Percentiles rank a stretch among this genome's conserved stretches.
Evolutionary conservation across 768 basidiomycete genomes (phyloP).

Genomic region (Phanerochaete carnosa): DNA sequence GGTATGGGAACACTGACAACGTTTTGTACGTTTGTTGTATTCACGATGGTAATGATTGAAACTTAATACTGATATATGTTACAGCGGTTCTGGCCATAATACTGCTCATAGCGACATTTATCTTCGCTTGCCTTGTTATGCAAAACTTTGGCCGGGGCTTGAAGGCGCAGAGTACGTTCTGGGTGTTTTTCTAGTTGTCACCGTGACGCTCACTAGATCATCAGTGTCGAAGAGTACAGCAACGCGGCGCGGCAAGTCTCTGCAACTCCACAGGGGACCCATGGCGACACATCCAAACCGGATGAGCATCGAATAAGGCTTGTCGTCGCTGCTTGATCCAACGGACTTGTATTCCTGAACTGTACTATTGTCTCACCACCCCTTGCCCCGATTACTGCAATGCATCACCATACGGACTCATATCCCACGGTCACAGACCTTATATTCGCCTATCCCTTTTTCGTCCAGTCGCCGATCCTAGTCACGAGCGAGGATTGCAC

Average conservation of each 20-base stretch:
- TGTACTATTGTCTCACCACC: slow-evolving; percentile 17
- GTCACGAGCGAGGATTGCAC: background rate
- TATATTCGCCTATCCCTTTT: slow-evolving; percentile 11
- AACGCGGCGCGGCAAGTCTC: slow-evolving; percentile 41
- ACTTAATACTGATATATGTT: background rate
- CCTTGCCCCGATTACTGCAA: background rate
- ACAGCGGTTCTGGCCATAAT: slow-evolving; percentile 80
- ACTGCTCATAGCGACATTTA: slow-evolving; percentile 76
- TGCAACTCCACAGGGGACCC: slow-evolving; percentile 48
- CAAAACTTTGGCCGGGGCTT: slow-evolving; percentile 87
- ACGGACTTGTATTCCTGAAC: slow-evolving; percentile 25
- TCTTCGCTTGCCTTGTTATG: slow-evolving; percentile 74
- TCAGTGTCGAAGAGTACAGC: slow-evolving; percentile 58
- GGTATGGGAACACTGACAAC: slow-evolving; percentile 66
- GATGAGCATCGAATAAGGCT: slow-evolving; percentile 75
- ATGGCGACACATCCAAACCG: slow-evolving; percentile 72
- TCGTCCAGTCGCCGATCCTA: background rate
- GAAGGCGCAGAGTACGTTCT: slow-evolving; percentile 74
- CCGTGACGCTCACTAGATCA: slow-evolving; percentile 2
- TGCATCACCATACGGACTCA: slow-evolving; percentile 15
- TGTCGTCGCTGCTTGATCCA: slow-evolving; percentile 17
- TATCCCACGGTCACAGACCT: background rate
- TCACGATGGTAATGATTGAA: background rate
- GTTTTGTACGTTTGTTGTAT: slow-evolving; percentile 60
- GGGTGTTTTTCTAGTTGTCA: background rate